A percentile compares a stretch with the other conserved stretches of the same genome.
Conservation (phyloP, 768 basidiomycete species). For the Scleroderma citrinum region DNA sequence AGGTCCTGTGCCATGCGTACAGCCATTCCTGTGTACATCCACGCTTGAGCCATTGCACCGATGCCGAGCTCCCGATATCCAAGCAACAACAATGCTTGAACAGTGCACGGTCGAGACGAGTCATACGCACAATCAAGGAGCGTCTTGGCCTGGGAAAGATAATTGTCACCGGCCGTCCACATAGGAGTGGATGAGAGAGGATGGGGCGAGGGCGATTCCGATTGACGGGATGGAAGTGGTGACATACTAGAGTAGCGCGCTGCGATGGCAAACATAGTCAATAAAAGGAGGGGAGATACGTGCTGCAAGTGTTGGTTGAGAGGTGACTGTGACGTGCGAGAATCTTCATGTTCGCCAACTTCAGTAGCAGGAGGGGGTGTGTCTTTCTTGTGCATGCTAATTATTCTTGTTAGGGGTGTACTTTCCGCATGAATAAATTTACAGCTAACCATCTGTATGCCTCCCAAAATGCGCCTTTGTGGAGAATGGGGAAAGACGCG, state of each 20-base stretch:
- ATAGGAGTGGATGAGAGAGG: constrained; percentile 50
- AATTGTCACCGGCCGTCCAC: constrained; percentile 79
- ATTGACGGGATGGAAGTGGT: constrained; percentile 23
- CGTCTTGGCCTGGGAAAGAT: constrained; percentile 59
- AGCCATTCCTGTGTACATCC: constrained; percentile 83
- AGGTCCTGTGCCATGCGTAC: constrained; percentile 91
- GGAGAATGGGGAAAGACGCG: constrained; percentile 68
- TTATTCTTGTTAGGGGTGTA: background rate
- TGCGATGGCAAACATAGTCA: constrained; percentile 81
- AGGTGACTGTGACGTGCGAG: constrained; percentile 27
- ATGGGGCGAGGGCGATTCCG: constrained; percentile 24
- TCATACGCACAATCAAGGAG: constrained; percentile 65
- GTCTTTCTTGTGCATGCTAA: constrained; percentile 25
- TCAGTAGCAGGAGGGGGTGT: constrained; percentile 29
- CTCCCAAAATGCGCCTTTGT: constrained; percentile 64
- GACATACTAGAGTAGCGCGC: constrained; percentile 54
- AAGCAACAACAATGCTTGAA: constrained; percentile 74
- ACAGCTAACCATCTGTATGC: constrained; percentile 40
- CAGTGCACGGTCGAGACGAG: constrained; percentile 65
- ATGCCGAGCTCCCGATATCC: constrained; percentile 85
- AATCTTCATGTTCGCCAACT: constrained; percentile 3
- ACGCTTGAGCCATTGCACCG: constrained; percentile 84
- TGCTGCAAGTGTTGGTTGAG: constrained; percentile 38
- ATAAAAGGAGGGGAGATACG: constrained; percentile 60
- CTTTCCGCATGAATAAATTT: background rate